Conservation (phyloP, 2,329 filamentous ascomycete species). For the Exophiala alcalophila region DNA sequence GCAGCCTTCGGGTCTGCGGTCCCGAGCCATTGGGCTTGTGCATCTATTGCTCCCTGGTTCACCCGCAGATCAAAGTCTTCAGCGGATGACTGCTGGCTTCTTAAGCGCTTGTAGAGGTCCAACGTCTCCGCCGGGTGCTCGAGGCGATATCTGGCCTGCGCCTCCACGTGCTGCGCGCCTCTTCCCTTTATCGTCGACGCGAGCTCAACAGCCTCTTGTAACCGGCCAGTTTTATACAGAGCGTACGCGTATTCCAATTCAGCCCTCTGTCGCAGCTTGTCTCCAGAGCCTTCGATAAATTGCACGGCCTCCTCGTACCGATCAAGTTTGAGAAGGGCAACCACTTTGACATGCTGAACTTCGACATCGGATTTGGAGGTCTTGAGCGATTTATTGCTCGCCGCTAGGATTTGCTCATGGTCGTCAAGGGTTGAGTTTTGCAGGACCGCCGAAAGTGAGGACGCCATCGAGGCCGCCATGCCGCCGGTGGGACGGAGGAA, state of each 20-base stretch:
- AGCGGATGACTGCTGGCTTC: constrained; percentile 41
- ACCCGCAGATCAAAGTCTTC: constrained; percentile 61
- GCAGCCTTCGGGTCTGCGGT: constrained; percentile 50
- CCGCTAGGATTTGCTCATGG: constrained; percentile 59
- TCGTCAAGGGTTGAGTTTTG: constrained; percentile 59
- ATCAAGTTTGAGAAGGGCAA: constrained; percentile 62
- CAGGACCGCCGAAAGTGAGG: constrained; percentile 55
- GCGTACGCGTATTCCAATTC: constrained; percentile 62
- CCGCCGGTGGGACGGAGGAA: constrained; percentile 5
- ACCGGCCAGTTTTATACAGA: constrained; percentile 59
- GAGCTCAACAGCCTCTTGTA: constrained; percentile 53
- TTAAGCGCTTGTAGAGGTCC: constrained; percentile 53
- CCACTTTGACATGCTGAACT: constrained; percentile 57
- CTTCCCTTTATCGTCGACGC: constrained; percentile 45
- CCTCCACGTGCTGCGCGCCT: constrained; percentile 59
- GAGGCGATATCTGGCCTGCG: constrained; percentile 60
- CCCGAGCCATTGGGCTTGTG: constrained; percentile 60
- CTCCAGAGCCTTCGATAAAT: constrained; percentile 54
- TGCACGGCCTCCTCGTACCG: constrained; percentile 60
- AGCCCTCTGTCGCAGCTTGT: constrained; percentile 53
- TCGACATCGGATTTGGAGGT: constrained; percentile 56
- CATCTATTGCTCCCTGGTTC: constrained; percentile 60
- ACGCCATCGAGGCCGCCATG: constrained; percentile 40
- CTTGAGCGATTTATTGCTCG: constrained; percentile 56
- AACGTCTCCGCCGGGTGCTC: constrained; percentile 58